A percentile compares a stretch with the other conserved stretches of the same genome.
Evolutionary conservation across 441 rosid species (phyloP).

Genomic region (Brassica hybrid): DNA sequence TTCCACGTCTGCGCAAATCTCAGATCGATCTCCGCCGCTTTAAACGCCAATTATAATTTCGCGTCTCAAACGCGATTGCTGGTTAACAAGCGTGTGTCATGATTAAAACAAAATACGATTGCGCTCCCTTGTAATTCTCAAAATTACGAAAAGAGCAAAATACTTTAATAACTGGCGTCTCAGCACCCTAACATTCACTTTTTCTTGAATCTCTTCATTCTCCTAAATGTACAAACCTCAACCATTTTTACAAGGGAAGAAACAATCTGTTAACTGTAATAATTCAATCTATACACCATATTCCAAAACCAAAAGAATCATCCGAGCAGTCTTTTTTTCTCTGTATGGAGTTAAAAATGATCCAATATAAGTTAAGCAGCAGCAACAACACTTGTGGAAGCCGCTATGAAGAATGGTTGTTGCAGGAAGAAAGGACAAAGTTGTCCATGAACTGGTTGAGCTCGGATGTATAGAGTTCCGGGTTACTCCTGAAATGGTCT

Average conservation of each 20-base stretch:
- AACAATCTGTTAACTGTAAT: slow-evolving; percentile 21
- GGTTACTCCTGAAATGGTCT: slow-evolving; percentile 95
- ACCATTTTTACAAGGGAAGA: slow-evolving; percentile 35
- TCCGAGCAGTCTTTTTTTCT: slow-evolving; percentile 11
- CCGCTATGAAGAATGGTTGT: slow-evolving; percentile 49
- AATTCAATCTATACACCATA: slow-evolving; percentile 23
- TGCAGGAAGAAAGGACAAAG: slow-evolving; percentile 62
- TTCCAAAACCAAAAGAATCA: slow-evolving; percentile 40
- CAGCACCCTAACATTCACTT: slow-evolving; percentile 3
- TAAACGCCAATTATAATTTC: slow-evolving; percentile 23
- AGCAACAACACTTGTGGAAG: slow-evolving; percentile 15
- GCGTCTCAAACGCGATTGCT: slow-evolving; percentile 25
- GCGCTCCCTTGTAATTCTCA: background rate
- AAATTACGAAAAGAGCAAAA: slow-evolving; percentile 12
- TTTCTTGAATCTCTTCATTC: slow-evolving; percentile 25
- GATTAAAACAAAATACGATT: background rate
- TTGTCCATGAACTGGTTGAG: slow-evolving; percentile 83
- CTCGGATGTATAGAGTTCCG: slow-evolving; percentile 69
- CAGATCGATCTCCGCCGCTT: slow-evolving; percentile 38
- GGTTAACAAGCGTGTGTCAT: background rate
- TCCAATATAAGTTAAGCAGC: slow-evolving; percentile 19
- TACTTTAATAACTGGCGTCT: background rate
- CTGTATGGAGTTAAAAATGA: slow-evolving; percentile 8
- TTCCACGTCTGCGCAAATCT: slow-evolving; percentile 12
- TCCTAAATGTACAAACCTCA: slow-evolving; percentile 34